Base-by-base conservation (phyloP, 2,329 filamentous ascomycete species). In the Sarocladiaceae sp. region DNA sequence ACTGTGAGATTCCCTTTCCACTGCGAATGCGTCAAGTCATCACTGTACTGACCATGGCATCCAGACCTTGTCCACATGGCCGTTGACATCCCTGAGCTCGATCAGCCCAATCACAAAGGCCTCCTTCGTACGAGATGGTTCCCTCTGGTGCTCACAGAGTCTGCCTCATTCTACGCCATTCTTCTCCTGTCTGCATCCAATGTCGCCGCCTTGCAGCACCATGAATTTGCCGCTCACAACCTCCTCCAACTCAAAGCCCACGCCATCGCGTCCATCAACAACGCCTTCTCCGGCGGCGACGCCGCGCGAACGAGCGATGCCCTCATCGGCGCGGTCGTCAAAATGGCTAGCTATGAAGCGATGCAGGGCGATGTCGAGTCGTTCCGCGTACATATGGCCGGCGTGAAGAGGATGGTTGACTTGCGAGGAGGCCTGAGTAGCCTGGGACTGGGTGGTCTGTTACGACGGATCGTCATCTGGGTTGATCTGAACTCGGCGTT, bases 301-400 rank as follows among this genome's bases (percentile, higher is more conserved):
- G 9, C 6, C n/a, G 19, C 23, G 13, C 26, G 37, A 23, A 29
- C 24, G n/a, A 65, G 56, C 47, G 69, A 74, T 50, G 63, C 63
- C 12, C 48, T 73, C 24, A 63, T 74, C 42, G 67, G 65, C 7
- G 70, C 72, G 3, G 68, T 73, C 3, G 68, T 68, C 26, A 70
- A 72, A 49, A 70, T 76, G 69, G 72, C 70, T 9, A 68, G 65
- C 48, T 75, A 71, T 52, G 72, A 76, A 51, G 69, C 70, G n/a
- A 67, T 73, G 48, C 72, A 67, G 49, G 70, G 71, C 18, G 60
- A 63, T 16, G 51, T 60, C 16, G 53, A 59, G 3, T 60, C 62
- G 12, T 74, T 69, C 47, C 55, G 62, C 42, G 63, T 66, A 3
- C 72, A 76, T 57, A 74, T 75, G 70, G 56, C 57, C 1, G 71